Base-by-base conservation (phyloP, 2,329 filamentous ascomycete genomes). In the Paecilomyces fulvus region DNA sequence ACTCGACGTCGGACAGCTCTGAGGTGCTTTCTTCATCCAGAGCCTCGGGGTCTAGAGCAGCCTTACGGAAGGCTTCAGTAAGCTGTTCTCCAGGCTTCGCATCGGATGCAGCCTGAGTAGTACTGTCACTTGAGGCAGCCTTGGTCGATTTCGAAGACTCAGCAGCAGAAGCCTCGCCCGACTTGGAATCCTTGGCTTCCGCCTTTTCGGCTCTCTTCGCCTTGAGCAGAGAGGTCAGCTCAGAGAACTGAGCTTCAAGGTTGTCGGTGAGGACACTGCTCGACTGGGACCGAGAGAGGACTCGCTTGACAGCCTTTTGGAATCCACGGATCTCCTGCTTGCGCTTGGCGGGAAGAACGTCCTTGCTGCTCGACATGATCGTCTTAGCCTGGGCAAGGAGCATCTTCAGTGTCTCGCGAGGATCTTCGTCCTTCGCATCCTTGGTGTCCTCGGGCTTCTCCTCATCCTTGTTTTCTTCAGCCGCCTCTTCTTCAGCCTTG, bases 281-380 rank as follows among this genome's bases (percentile, higher is more conserved):
- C 33, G 74, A 72, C 17, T 73, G 63, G 57, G 82, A 77, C 56
- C 81, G 79, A 54, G 80, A 77, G 51, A 92, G 78, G 49, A 87
- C 81, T 50, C 80, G 79, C 65, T 83, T 83, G 50, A 89, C 80
- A 25, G 82, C 78, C 63, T 81, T 81, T 58, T 87, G 78, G 75
- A 95, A 89, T n/a, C 80, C 75, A 53, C 90, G 87, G 55, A 95
- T 79, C 55, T 86, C 81, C 67, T 87, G 84, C 78, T 92, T 94
- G 68, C 87, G 84, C 69, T 86, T 87, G 55, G 83, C 88, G 30
- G 81, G 80, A 31, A 91, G 75, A 21, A 69, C 61, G 3, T 78
- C 73, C 58, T 79, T 75, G 58, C 81, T 70, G 56, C 73, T 78
- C 9, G 79, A 76, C 58, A 88, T 76, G 54, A 88, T 78, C n/a